Evolutionary conservation across 2,329 filamentous ascomycete species (phyloP).

Genomic region (Leptographium wingfieldii): DNA sequence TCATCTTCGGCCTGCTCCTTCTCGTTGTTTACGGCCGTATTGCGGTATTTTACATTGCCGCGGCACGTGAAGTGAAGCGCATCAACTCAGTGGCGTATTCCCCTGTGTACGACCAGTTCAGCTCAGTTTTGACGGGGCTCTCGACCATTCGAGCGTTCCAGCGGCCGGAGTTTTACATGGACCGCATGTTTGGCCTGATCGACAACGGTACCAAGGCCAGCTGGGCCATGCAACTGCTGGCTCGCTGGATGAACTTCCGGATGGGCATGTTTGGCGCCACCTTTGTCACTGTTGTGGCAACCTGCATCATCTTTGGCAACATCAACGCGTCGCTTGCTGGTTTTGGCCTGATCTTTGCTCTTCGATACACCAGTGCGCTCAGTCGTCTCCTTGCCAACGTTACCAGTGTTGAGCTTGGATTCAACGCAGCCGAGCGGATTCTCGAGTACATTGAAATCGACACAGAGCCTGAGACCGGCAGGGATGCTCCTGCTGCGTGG

Average conservation of each 20-base stretch:
- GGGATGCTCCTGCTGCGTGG: conserved; percentile 26
- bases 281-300: conserved; percentile 24
- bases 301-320: conserved; percentile 21
- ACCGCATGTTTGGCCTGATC: conserved; percentile 21
- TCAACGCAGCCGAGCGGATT: conserved; percentile 30
- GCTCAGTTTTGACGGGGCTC: conserved; percentile 25
- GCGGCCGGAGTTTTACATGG: conserved; percentile 23
- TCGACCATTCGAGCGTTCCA: conserved; percentile 28
- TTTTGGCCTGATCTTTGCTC: conserved; percentile 27
- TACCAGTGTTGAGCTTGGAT: conserved; percentile 26
- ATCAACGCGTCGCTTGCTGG: conserved; percentile 27
- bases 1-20: conserved; percentile 23
- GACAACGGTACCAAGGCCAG: conserved; percentile 20
- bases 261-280: conserved; percentile 26
- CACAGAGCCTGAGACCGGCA: conserved; percentile 23
- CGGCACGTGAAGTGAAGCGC: conserved; percentile 26
- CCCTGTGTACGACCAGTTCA: conserved; percentile 30
- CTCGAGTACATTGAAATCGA: conserved; percentile 29
- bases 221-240: conserved; percentile 20
- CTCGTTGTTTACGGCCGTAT: conserved; percentile 22
- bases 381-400: conserved; percentile 22
- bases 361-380: conserved; percentile 23
- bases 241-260: conserved; percentile 25
- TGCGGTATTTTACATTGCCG: conserved; percentile 23
- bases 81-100: conserved; percentile 28